These are phyloP conservation scores for Trifolium pratense DNA, from an alignment of 306 rosid genomes.

Conservation along the genomic window DNA sequence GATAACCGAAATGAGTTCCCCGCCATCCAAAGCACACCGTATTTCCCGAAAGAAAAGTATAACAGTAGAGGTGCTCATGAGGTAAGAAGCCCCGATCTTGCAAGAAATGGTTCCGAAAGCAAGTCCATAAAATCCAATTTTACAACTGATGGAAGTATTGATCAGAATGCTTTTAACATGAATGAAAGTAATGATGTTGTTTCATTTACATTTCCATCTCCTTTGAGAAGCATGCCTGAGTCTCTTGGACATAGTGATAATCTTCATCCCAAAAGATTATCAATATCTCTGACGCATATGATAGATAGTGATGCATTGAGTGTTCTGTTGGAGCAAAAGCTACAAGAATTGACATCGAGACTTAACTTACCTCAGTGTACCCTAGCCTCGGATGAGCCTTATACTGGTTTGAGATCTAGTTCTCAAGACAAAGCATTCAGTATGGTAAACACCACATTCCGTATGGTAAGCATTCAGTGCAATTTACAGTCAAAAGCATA, in stretches of 20 bases:
- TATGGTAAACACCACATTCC: constrained; percentile 36
- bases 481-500: background rate
- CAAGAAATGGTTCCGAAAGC: constrained; percentile 42
- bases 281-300: constrained; percentile 54
- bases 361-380: constrained; percentile 57
- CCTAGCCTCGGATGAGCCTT: constrained; percentile 48
- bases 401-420: constrained; percentile 53
- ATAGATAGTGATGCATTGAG: constrained; percentile 72
- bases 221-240: constrained; percentile 58
- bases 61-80: constrained; percentile 44
- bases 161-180: constrained; percentile 51
- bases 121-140: constrained; percentile 63
- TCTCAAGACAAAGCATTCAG: constrained; percentile 47
- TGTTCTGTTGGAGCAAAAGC: constrained; percentile 81
- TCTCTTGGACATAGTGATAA: constrained; percentile 47
- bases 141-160: constrained; percentile 52
- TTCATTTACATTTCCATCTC: constrained; percentile 89
- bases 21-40: constrained; percentile 43
- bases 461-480: too few relatives aligned
- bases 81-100: constrained; percentile 47
- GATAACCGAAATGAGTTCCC: constrained; percentile 52
- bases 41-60: constrained; percentile 48
- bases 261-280: constrained; percentile 44
- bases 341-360: constrained; percentile 72
- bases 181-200: constrained; percentile 72